Conservation (phyloP, 768 basidiomycete species). For the Clitopilus passeckerianus region DNA sequence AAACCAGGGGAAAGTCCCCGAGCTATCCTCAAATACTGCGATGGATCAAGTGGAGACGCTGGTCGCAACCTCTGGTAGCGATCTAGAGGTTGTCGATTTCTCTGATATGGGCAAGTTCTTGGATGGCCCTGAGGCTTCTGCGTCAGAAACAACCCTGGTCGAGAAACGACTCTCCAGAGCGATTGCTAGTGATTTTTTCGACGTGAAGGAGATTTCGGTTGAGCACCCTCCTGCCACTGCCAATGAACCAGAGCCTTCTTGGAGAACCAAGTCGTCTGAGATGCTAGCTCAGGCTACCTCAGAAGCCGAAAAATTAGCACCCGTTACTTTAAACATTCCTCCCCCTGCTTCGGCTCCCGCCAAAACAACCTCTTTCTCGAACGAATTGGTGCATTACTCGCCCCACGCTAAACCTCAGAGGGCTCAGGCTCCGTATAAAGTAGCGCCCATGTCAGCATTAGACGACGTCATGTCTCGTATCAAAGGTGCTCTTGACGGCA, state of each 20-base stretch:
- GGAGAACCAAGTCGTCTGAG: constrained; percentile 32
- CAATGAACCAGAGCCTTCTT: constrained; percentile 11
- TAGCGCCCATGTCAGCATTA: constrained; percentile 64
- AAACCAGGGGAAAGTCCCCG: constrained; percentile 8
- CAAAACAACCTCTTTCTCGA: constrained; percentile 7
- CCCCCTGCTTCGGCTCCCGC: background rate
- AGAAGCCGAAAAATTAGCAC: background rate
- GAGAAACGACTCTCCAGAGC: constrained; percentile 32
- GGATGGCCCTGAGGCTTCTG: constrained; percentile 28
- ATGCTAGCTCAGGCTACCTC: background rate
- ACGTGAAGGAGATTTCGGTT: constrained; percentile 31
- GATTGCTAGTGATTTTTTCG: constrained; percentile 71
- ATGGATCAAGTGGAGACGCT: constrained; percentile 40
- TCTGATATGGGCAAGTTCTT: constrained; percentile 71
- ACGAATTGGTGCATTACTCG: constrained; percentile 18
- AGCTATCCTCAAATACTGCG: constrained; percentile 9
- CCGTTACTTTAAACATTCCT: background rate
- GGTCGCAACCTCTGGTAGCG: constrained; percentile 45
- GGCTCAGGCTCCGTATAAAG: constrained; percentile 37
- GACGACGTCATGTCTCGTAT: constrained; percentile 85
- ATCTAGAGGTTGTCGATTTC: constrained; percentile 79
- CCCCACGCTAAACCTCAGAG: constrained; percentile 21
- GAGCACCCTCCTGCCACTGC: constrained; percentile 5
- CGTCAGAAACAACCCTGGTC: constrained; percentile 1
- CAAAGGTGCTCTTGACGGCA: constrained; percentile 70